Conservation (phyloP, 495 filamentous ascomycete species). For the Aspergillus asperescens region DNA sequence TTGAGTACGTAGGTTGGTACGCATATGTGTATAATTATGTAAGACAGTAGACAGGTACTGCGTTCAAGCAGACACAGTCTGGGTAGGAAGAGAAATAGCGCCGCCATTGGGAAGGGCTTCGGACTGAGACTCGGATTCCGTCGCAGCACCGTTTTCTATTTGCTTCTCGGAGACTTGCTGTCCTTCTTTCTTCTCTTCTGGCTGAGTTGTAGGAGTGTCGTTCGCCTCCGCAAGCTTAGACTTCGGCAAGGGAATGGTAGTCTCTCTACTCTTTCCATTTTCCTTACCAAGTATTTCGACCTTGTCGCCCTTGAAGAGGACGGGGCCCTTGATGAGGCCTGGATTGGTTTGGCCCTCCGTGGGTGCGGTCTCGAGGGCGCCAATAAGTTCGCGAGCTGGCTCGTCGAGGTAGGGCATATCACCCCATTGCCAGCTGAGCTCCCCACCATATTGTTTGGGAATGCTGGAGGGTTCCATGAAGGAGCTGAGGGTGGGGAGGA, state of each 20-base stretch:
- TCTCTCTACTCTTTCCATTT: slow-evolving; percentile 35
- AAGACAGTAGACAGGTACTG: background rate
- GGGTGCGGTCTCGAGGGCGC: slow-evolving; percentile 28
- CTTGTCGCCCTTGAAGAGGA: slow-evolving; percentile 37
- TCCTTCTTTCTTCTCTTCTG: background rate
- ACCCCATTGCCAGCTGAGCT: slow-evolving; percentile 74
- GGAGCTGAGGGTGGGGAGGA: slow-evolving; percentile 63
- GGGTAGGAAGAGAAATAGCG: background rate
- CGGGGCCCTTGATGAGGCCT: slow-evolving; percentile 35
- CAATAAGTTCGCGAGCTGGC: slow-evolving; percentile 43
- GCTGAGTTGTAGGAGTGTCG: background rate
- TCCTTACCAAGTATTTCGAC: slow-evolving; percentile 39
- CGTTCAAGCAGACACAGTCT: background rate
- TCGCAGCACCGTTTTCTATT: background rate
- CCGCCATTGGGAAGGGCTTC: background rate
- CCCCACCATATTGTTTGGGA: slow-evolving; percentile 77
- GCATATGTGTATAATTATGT: background rate
- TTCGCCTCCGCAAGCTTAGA: background rate
- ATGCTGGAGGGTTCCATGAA: slow-evolving; percentile 81
- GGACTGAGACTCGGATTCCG: background rate
- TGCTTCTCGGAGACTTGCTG: background rate
- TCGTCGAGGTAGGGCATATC: slow-evolving; percentile 67
- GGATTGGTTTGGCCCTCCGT: slow-evolving; percentile 28
- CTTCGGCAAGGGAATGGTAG: slow-evolving; percentile 26
- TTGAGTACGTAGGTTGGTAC: background rate